Conservation (phyloP, 768 basidiomycete species). For the Amanita pallidorosea region DNA sequence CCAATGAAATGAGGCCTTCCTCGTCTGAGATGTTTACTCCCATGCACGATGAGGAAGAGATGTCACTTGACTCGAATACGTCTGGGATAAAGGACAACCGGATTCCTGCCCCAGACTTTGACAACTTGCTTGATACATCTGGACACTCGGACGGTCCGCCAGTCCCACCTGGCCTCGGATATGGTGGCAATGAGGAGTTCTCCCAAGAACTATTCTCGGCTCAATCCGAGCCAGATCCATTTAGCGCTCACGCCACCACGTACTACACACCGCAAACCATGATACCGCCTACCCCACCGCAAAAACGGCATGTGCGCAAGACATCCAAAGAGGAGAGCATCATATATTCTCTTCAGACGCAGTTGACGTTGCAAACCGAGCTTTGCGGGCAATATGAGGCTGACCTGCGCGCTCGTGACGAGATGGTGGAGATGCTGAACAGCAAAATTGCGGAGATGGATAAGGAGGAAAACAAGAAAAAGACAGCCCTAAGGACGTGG, state of each 20-base stretch:
- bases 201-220: constrained; percentile 34
- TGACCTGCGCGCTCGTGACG: constrained; percentile 64
- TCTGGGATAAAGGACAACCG: constrained; percentile 24
- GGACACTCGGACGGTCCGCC: constrained; percentile 40
- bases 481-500: constrained; percentile 49
- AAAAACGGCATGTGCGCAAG: constrained; percentile 37
- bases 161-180: constrained; percentile 33
- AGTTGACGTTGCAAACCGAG: constrained; percentile 63
- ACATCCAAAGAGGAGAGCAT: constrained; percentile 63
- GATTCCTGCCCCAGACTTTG: constrained; percentile 30
- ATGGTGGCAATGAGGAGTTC: constrained; percentile 47
- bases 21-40: constrained; percentile 43
- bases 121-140: constrained; percentile 50
- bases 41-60: constrained; percentile 15
- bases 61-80: constrained; percentile 7
- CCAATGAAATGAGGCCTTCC: constrained; percentile 27
- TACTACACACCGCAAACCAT: constrained; percentile 66
- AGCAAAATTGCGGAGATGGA: constrained; percentile 44
- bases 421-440: constrained; percentile 52
- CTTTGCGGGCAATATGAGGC: constrained; percentile 67
- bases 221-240: constrained; percentile 54
- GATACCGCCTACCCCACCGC: constrained; percentile 58
- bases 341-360: constrained; percentile 62
- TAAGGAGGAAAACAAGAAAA: constrained; percentile 54
- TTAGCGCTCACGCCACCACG: constrained; percentile 59